These are phyloP conservation scores for Tricholoma sp. DNA, from an alignment of 768 basidiomycete genomes.

Conservation along the genomic window DNA sequence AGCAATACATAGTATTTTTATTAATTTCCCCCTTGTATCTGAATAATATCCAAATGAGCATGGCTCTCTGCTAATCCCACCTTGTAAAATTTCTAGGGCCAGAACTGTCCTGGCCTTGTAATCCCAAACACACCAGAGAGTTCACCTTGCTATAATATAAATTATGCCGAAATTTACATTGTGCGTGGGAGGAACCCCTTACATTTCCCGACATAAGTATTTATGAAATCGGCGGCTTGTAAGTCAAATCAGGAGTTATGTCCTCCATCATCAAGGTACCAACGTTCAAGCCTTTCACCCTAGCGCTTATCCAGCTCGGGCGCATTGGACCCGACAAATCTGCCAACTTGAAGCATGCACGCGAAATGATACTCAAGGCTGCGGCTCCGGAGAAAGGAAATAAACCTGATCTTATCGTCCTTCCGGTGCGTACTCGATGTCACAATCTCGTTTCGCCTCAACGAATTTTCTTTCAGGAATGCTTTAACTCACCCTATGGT, in stretches of 20 bases:
- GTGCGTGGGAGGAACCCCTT: no score
- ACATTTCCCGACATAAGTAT: no score
- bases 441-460: neutral
- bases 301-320: slow-evolving; percentile 92
- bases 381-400: slow-evolving; percentile 30
- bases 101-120: no score
- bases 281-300: slow-evolving; percentile 65
- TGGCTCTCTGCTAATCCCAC: no score
- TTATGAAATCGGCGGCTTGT: neutral
- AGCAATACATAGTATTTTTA: neutral
- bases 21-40: neutral
- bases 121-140: no score
- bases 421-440: slow-evolving; percentile 56
- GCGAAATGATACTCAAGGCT: slow-evolving; percentile 74
- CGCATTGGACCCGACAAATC: slow-evolving; percentile 63
- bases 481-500: slow-evolving; percentile 86
- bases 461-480: slow-evolving; percentile 51
- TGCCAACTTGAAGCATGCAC: slow-evolving; percentile 79
- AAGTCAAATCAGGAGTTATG: neutral
- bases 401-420: slow-evolving; percentile 77
- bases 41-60: no score
- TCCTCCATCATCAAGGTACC: slow-evolving; percentile 8
- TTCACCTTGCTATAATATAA: no score
- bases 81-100: no score
- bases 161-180: no score